Evolutionary conservation across 164 flowering plant genomes (phyloP).

Genomic region (Vitis labrusca): DNA sequence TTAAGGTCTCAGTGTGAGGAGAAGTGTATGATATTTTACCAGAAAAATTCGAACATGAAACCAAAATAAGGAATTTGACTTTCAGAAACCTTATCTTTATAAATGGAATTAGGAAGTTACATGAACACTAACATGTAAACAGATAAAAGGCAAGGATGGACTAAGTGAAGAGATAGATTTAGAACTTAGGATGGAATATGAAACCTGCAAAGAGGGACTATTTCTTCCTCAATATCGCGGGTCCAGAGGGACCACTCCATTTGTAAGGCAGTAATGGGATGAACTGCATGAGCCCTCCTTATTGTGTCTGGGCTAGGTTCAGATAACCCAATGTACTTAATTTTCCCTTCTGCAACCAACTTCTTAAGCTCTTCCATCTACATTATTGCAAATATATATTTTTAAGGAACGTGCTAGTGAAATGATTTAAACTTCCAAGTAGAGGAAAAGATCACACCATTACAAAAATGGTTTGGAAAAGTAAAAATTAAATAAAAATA

Average conservation of each 20-base stretch:
- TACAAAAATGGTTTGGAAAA: no score
- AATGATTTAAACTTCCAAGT: no score
- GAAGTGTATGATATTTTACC: no score
- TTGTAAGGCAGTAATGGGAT: constrained; percentile 11
- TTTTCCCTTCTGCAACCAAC: constrained; percentile 14
- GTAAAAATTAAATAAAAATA: background rate
- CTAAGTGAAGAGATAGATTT: background rate
- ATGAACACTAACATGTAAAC: background rate
- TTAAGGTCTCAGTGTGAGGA: no score
- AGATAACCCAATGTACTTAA: constrained; percentile 11
- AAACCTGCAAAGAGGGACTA: constrained; percentile 12
- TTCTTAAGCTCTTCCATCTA: constrained; percentile 14
- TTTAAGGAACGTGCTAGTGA: background rate
- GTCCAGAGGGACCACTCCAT: constrained; percentile 19
- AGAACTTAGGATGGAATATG: background rate
- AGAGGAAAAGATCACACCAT: no score
- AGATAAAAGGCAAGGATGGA: background rate
- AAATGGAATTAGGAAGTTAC: no score
- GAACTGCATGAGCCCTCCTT: constrained; percentile 15
- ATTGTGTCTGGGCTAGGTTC: constrained; percentile 12
- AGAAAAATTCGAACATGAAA: no score
- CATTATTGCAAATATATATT: background rate
- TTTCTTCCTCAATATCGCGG: constrained; percentile 16
- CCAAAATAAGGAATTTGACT: no score
- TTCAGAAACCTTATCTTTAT: no score